phyloP scores from a whole-genome alignment of 768 basidiomycete genomes.

The Tubosaeta sp. region DNA sequence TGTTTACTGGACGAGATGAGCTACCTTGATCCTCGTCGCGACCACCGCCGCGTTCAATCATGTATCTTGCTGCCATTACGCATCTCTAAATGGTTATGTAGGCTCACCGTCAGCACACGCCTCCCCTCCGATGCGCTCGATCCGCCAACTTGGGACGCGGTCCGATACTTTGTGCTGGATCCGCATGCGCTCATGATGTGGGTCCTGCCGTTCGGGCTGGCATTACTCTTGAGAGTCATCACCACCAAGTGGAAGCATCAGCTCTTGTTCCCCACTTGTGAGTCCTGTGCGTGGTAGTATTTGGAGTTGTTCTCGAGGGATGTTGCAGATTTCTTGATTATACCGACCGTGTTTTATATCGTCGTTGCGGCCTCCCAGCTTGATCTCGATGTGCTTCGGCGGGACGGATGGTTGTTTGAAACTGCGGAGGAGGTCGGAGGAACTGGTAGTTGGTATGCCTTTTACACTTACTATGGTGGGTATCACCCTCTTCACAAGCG shows the following conservation, averaged over 20 bases:
- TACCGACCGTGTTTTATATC: conserved; percentile 82
- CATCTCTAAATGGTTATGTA: conserved; percentile 21
- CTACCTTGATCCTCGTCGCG: background rate
- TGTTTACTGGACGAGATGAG: background rate
- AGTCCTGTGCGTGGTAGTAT: conserved; percentile 23
- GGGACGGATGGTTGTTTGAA: conserved; percentile 84
- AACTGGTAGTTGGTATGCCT: conserved; percentile 68
- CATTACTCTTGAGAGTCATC: conserved; percentile 72
- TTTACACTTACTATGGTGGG: conserved; percentile 76
- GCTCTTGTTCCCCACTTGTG: conserved; percentile 85
- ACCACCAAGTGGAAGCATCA: conserved; percentile 82
- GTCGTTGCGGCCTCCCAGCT: conserved; percentile 61
- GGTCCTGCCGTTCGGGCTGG: conserved; percentile 74
- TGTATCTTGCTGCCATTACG: background rate
- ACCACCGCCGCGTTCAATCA: background rate
- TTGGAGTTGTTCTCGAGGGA: background rate
- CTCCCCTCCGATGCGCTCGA: conserved; percentile 74
- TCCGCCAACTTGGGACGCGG: conserved; percentile 54
- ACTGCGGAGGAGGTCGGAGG: conserved; percentile 31
- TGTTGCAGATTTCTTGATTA: conserved; percentile 65
- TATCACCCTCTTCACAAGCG: background rate
- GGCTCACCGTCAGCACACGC: conserved; percentile 81
- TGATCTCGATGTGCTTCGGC: conserved; percentile 56
- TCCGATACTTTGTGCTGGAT: conserved; percentile 67
- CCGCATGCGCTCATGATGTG: conserved; percentile 66